Evolutionary conservation across 2,329 filamentous ascomycete species (phyloP).

Genomic region (Diaporthe sp.): DNA sequence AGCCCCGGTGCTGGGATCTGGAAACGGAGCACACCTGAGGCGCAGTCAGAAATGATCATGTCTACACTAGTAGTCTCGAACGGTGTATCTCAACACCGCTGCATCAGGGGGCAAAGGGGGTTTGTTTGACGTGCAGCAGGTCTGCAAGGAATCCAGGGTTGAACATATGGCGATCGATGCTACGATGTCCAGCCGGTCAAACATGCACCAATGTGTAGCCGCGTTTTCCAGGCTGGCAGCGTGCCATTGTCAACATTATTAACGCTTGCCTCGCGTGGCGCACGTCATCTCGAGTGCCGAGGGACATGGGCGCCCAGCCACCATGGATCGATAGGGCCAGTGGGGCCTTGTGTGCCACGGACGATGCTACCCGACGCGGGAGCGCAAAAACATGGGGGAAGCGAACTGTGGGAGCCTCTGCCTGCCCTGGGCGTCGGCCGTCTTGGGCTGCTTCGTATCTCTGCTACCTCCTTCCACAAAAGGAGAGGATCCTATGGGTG

Average conservation of each 20-base stretch:
- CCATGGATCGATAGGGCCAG: slow-evolving; percentile 18
- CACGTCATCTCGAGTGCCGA: slow-evolving; percentile 23
- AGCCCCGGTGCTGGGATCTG: no score
- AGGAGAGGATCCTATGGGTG: slow-evolving; percentile 20
- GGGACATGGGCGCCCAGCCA: background rate
- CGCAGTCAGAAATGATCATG: background rate
- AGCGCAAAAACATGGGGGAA: no score
- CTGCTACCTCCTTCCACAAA: slow-evolving; percentile 25
- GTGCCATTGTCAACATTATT: slow-evolving; percentile 10
- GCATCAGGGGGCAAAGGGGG: background rate
- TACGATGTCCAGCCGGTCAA: background rate
- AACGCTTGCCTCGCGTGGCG: background rate
- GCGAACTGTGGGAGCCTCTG: background rate
- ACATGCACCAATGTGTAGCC: background rate
- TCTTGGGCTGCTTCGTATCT: background rate
- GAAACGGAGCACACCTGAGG: no score
- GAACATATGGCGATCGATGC: background rate
- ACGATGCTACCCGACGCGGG: slow-evolving; percentile 16
- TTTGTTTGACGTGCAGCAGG: background rate
- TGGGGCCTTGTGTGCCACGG: background rate
- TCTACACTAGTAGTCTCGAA: no score
- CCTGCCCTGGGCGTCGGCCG: background rate
- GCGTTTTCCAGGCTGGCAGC: background rate
- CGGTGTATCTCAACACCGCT: background rate
- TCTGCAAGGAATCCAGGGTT: background rate